Conservation (phyloP, 495 filamentous ascomycete genomes). For the Trichocladium uniseriatum region DNA sequence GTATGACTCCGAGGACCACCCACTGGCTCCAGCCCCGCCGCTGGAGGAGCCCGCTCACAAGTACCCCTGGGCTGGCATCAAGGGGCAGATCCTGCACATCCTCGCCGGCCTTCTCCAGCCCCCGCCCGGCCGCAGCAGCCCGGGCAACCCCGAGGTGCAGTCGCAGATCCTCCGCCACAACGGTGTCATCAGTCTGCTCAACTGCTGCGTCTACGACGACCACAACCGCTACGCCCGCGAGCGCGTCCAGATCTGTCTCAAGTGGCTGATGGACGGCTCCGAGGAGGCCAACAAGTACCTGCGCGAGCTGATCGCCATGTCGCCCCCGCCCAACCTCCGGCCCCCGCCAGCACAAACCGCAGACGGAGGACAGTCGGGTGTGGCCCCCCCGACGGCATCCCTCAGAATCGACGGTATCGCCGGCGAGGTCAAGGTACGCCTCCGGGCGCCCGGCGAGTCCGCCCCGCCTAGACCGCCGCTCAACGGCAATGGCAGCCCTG, state of each 20-base stretch:
- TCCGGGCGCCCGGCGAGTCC: conserved; percentile 16
- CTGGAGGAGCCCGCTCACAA: conserved; percentile 70
- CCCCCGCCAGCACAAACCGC: conserved; percentile 9
- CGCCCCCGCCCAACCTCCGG: conserved; percentile 22
- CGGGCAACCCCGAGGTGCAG: conserved; percentile 71
- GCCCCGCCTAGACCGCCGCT: neutral
- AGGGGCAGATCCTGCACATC: conserved; percentile 82
- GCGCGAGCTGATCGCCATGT: conserved; percentile 44
- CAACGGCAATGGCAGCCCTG: no score
- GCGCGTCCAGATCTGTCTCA: conserved; percentile 81
- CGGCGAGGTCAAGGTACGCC: conserved; percentile 37
- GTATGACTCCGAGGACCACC: conserved; percentile 37
- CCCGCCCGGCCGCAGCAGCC: conserved; percentile 37
- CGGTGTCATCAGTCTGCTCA: conserved; percentile 75
- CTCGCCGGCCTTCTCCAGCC: conserved; percentile 67
- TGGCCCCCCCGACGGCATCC: conserved; percentile 17
- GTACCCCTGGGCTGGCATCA: conserved; percentile 89
- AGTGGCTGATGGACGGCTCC: conserved; percentile 80
- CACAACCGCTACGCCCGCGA: conserved; percentile 87
- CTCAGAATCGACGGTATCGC: conserved; percentile 37
- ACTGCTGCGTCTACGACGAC: conserved; percentile 77
- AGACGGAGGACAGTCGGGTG: neutral
- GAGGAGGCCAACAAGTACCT: conserved; percentile 69
- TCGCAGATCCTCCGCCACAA: conserved; percentile 72
- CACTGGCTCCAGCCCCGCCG: conserved; percentile 49